phyloP scores from a whole-genome alignment of 225 moss, liverwort and hornwort genomes.

The Pseudoscleropodium purum region DNA sequence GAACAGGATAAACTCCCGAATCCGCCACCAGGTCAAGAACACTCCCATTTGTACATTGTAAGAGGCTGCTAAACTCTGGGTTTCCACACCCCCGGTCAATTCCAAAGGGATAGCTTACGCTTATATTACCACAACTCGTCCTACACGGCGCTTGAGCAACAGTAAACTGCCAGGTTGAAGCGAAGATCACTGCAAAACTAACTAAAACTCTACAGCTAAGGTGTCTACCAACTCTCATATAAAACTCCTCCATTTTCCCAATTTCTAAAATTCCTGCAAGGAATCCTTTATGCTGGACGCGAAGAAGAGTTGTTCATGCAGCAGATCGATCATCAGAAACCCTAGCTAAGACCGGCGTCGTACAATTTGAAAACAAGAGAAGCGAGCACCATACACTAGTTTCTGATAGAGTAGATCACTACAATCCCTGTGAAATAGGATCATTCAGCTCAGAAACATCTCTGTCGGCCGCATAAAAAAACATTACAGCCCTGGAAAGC shows the following conservation, averaged over 20 bases:
- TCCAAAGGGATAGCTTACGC: conserved; percentile 20
- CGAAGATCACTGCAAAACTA: not conserved
- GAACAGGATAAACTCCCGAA: conserved; percentile 19
- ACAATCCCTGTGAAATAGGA: not conserved
- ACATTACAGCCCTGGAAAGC: not conserved
- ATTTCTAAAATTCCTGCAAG: not conserved
- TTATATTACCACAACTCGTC: conserved; percentile 9
- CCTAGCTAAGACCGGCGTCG: too few species aligned
- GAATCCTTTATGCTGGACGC: not conserved
- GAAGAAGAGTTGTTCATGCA: not conserved
- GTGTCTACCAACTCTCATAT: not conserved
- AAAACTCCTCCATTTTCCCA: not conserved
- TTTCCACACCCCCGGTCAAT: conserved; percentile 25
- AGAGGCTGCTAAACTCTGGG: conserved; percentile 1
- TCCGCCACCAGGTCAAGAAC: conserved; percentile 5
- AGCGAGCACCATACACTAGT: not conserved
- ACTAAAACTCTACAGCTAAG: not conserved
- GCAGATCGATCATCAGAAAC: not conserved
- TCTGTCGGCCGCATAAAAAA: not conserved
- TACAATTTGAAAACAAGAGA: not conserved
- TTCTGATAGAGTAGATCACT: not conserved
- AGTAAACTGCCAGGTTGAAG: not conserved
- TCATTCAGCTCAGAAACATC: not conserved
- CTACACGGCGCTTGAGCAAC: not conserved
- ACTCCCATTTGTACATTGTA: conserved; percentile 6